phyloP scores from a whole-genome alignment of 805 yeast species.

The Yarrowia sp. region DNA sequence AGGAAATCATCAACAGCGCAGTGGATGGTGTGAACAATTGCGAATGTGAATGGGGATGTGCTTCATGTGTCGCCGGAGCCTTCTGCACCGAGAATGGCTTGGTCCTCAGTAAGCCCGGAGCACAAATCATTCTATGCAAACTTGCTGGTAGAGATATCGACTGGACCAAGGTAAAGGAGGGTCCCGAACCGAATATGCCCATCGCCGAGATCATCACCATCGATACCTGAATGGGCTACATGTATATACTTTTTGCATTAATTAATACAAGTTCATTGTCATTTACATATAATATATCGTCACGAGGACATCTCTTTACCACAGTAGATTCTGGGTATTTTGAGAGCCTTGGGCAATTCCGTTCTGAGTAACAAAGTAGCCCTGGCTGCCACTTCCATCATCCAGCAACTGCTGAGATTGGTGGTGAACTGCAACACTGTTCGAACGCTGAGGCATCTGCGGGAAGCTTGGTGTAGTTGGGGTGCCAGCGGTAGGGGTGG shows the following conservation, averaged over 20 bases:
- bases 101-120: slow-evolving; percentile 88
- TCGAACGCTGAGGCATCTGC: slow-evolving; percentile 22
- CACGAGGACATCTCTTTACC: slow-evolving; percentile 3
- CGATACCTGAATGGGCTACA: background rate
- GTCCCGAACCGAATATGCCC: slow-evolving; percentile 50
- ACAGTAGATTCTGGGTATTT: slow-evolving; percentile 27
- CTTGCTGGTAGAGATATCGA: slow-evolving; percentile 64
- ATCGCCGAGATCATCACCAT: slow-evolving; percentile 13
- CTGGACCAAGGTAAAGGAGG: slow-evolving; percentile 52
- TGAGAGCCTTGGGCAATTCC: slow-evolving; percentile 28
- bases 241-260: background rate
- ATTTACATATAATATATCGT: background rate
- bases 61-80: slow-evolving; percentile 83
- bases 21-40: slow-evolving; percentile 67
- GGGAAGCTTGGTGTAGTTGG: slow-evolving; percentile 35
- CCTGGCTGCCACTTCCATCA: slow-evolving; percentile 38
- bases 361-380: slow-evolving; percentile 39
- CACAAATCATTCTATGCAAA: slow-evolving; percentile 68
- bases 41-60: slow-evolving; percentile 69
- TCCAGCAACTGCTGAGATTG: slow-evolving; percentile 33
- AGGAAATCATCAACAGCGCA: slow-evolving; percentile 58
- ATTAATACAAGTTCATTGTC: background rate
- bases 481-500: slow-evolving; percentile 12
- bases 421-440: slow-evolving; percentile 26
- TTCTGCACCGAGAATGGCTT: slow-evolving; percentile 80